Evolutionary conservation across 208 protist genomes (phyloP), one percentile per base, ranked within the genome.

Genomic region (Herpetomonas samuelpessoai): DNA sequence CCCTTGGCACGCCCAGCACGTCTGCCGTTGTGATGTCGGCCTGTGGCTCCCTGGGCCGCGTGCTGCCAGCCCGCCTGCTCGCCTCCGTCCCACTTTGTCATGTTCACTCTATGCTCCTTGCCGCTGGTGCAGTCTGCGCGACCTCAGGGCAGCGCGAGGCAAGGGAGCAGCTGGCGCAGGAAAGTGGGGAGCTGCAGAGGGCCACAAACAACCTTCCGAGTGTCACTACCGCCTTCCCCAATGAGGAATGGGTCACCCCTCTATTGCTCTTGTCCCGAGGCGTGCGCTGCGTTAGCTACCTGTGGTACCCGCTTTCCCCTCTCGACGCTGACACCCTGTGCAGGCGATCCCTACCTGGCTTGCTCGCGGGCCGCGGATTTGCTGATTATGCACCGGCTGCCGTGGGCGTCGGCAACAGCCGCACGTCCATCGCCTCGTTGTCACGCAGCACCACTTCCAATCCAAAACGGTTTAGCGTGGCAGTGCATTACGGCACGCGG

Each of bases 211-310:
- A n/a, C n/a, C n/a, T n/a, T n/a, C n/a, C n/a, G n/a, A n/a, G n/a
- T n/a, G n/a, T n/a, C 46, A 10, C 4, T 10, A 41, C 41, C 27
- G 39, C 62, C 21, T 58, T 76, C 21, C 41, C 65, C 67, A 55
- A 70, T 60, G 19, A 50, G 22, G 31, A 75, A 16, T 85, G 68
- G 69, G 28, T 85, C 51, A 25, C 76, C 27, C 67, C 75, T 22
- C 55, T 88, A 16, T 67, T 95, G n/a, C 62, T 92, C 26, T 68
- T 95, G 3, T 50, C 76, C 26, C 82, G 84, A 26, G 88, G 88
- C 1, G 76, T 87, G 3, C 79, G 79, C 19, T 85, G 71, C 18
- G 16, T 19, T 19, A 22, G 10, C 44, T 19, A 22, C 10, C 16
- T 53, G 64, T 91, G 41, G 73, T 48, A 9, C 61, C 41, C 18